Evolutionary conservation across 768 basidiomycete genomes (phyloP).

Genomic region (Phylloporus sp.): DNA sequence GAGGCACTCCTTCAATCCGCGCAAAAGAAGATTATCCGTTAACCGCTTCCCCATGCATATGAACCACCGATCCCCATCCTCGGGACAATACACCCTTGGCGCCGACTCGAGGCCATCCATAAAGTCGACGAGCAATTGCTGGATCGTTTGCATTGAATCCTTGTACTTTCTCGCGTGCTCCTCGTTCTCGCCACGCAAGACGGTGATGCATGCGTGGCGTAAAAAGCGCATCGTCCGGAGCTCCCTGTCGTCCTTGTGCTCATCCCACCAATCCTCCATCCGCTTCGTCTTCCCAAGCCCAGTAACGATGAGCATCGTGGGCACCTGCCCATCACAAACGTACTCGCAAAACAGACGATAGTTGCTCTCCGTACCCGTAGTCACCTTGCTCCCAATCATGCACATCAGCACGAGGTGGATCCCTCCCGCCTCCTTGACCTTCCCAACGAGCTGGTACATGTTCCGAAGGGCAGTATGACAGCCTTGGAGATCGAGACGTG

Average conservation of each 20-base stretch:
- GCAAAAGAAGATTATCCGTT: constrained; percentile 14
- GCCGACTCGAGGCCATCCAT: not conserved
- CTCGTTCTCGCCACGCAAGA: constrained; percentile 17
- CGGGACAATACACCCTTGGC: constrained; percentile 5
- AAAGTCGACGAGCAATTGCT: constrained; percentile 11
- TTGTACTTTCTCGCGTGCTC: constrained; percentile 17
- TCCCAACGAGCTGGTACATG: constrained; percentile 26
- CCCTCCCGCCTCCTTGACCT: constrained; percentile 23
- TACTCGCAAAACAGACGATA: constrained; percentile 34
- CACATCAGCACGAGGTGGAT: constrained; percentile 38
- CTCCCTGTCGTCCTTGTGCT: constrained; percentile 11
- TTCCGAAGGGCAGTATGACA: constrained; percentile 21
- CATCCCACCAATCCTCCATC: constrained; percentile 34
- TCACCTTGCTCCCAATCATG: constrained; percentile 37
- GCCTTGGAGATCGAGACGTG: constrained; percentile 16
- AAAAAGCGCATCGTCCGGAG: constrained; percentile 8
- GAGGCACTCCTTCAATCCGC: constrained; percentile 4
- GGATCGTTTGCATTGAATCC: constrained; percentile 12
- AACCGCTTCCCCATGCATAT: constrained; percentile 9
- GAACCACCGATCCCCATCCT: constrained; percentile 14
- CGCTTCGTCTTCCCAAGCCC: constrained; percentile 32
- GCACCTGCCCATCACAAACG: constrained; percentile 35
- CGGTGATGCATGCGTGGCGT: constrained; percentile 29
- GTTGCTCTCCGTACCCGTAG: constrained; percentile 30
- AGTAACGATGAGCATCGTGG: constrained; percentile 34